Percentiles rank a stretch among this genome's conserved stretches.
phyloP scores from a whole-genome alignment of 805 yeast genomes.

The Vanderwaltozyma tropicalis region DNA sequence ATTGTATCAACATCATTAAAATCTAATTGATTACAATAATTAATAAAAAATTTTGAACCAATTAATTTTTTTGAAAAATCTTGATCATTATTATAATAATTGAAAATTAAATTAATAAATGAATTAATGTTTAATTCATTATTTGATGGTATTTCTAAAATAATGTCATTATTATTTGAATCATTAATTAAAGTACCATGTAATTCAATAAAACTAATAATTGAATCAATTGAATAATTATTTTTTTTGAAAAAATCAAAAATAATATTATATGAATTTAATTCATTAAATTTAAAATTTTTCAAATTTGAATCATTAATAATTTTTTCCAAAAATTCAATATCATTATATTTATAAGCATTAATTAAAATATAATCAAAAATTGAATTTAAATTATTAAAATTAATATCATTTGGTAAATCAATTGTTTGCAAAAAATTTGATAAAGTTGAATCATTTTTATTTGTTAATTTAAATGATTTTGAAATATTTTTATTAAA shows the following conservation, averaged over 20 bases:
- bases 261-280: slow-evolving; percentile 25
- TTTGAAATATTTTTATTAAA: slow-evolving; percentile 1
- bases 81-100: slow-evolving; percentile 16
- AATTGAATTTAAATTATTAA: not conserved
- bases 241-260: slow-evolving; percentile 26
- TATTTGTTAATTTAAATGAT: not conserved
- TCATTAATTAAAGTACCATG: slow-evolving; percentile 25
- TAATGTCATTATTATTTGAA: not conserved
- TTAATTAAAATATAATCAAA: slow-evolving; percentile 1
- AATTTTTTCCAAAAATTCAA: slow-evolving; percentile 28
- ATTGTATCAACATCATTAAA: slow-evolving; percentile 3
- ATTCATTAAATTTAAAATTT: slow-evolving; percentile 21
- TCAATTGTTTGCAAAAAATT: slow-evolving; percentile 5
- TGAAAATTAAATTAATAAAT: slow-evolving; percentile 3
- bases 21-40: slow-evolving; percentile 14
- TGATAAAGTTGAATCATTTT: slow-evolving; percentile 5
- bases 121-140: not conserved
- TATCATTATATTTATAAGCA: slow-evolving; percentile 17
- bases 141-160: not conserved
- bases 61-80: slow-evolving; percentile 16
- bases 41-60: slow-evolving; percentile 26
- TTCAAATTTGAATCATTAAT: slow-evolving; percentile 33
- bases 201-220: slow-evolving; percentile 25
- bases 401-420: not conserved
- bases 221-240: slow-evolving; percentile 25